phyloP scores from a whole-genome alignment of 352 stramenopile species.

The Blastocystis sp. region DNA sequence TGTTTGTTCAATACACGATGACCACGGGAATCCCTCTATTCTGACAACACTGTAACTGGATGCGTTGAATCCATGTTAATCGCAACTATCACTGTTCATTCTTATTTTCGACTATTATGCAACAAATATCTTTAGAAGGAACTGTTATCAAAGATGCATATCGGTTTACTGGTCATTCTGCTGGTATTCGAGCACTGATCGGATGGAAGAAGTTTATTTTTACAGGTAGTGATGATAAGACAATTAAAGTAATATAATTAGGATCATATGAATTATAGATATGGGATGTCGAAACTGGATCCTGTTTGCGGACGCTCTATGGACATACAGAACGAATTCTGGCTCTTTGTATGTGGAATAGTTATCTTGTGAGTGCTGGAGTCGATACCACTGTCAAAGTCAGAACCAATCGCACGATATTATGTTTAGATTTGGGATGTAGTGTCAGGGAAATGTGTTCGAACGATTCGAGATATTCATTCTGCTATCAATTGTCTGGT shows the following conservation, averaged over 20 bases:
- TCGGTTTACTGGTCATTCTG: background rate
- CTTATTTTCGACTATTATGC: too few species aligned
- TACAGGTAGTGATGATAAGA: conserved; percentile 9
- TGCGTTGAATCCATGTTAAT: too few species aligned
- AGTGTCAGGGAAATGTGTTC: conserved; percentile 19
- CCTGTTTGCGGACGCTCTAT: background rate
- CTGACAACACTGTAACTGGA: too few species aligned
- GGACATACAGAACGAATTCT: conserved; percentile 26
- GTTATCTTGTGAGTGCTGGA: conserved; percentile 5
- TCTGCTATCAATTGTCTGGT: background rate
- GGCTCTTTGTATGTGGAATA: background rate
- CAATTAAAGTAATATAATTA: background rate
- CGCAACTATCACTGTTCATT: too few species aligned
- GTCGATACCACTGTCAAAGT: background rate
- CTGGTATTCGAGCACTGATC: conserved; percentile 3
- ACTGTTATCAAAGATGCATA: conserved; percentile 5
- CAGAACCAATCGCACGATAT: background rate
- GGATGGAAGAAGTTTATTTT: background rate
- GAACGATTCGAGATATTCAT: background rate
- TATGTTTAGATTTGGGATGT: conserved; percentile 7
- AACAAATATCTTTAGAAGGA: background rate
- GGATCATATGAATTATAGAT: background rate
- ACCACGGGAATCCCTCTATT: background rate
- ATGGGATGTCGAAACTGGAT: background rate
- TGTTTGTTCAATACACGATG: too few species aligned